Conservation (phyloP, 495 filamentous ascomycete species). For the Penicillium soppii region DNA sequence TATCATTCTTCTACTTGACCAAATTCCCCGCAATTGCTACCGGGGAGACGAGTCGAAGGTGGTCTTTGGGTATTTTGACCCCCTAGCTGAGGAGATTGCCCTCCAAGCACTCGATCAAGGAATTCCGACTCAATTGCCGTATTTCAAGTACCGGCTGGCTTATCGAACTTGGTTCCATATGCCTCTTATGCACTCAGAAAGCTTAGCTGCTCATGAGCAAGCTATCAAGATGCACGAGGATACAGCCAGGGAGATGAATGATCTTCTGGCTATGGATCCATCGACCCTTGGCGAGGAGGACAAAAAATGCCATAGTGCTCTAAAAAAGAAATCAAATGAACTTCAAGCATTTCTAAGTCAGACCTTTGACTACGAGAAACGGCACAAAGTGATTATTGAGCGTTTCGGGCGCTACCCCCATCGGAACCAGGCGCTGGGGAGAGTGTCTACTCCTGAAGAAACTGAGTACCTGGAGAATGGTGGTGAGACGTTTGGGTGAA, state of each 20-base stretch:
- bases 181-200: constrained; percentile 36
- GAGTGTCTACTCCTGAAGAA: constrained; percentile 22
- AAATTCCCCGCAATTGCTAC: constrained; percentile 35
- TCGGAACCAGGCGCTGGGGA: constrained; percentile 21
- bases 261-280: constrained; percentile 12
- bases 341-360: constrained; percentile 10
- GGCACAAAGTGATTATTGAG: constrained; percentile 29
- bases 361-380: constrained; percentile 21
- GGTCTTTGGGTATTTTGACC: constrained; percentile 31
- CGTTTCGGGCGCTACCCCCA: constrained; percentile 30
- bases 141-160: constrained; percentile 26
- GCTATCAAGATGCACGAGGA: constrained; percentile 21
- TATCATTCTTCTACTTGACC: constrained; percentile 29
- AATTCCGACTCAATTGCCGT: constrained; percentile 14
- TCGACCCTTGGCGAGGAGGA: constrained; percentile 16
- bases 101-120: constrained; percentile 16
- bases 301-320: constrained; percentile 11
- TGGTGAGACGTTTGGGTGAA: constrained; percentile 22
- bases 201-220: constrained; percentile 23
- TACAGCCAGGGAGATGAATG: constrained; percentile 18
- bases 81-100: constrained; percentile 24
- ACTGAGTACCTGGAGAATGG: constrained; percentile 24
- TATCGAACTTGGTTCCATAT: constrained; percentile 34
- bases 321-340: constrained; percentile 12
- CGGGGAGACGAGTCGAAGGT: constrained; percentile 26